Evolutionary conservation across 2,329 filamentous ascomycete genomes (phyloP), one percentile per base, ranked within the genome.

Genomic region (Xylaria sp.): DNA sequence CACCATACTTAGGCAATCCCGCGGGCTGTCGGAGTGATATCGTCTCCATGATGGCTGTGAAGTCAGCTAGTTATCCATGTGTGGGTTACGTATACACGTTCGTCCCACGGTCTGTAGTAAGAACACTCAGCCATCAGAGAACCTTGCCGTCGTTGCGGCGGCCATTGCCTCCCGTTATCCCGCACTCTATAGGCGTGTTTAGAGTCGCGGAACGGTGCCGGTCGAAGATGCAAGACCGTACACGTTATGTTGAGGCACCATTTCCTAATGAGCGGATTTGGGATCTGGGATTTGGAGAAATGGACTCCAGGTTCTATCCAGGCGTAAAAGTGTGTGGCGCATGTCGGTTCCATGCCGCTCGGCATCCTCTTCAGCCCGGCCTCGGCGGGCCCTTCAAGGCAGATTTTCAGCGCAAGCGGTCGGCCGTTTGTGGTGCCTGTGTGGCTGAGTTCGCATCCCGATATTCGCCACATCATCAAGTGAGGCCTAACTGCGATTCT

Each of bases 361-460:
- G 44, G 44, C 31, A n/a, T 31, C 46, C 31, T 35, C 44, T 27
- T 35, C 38, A 41, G 47, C 47, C 35, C 21, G 7, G n/a, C 15
- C 10, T 37, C 31, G 44, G 44, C 41, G 41, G 51, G 25, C 17
- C 33, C 40, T 37, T 44, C 49, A 37, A 62, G 60, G 60, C 60
- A 62, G 55, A 62, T 44, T n/a, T n/a, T n/a, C n/a, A n/a, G n/a
- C n/a, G n/a, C n/a, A n/a, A n/a, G n/a, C n/a, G n/a, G n/a, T n/a
- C n/a, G n/a, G n/a, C n/a, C n/a, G 19, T 41, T 13, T 13, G 13
- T 27, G 2, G 2, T 23, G 15, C 3, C 6, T 2, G 10, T 62
- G 62, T 65, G 62, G 62, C 62, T 65, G 59, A 59, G 62, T 44
- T 37, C 29, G 37, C 44, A 53, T 63, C 10, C 15, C 37, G 43